These are phyloP conservation scores for Pythium vanterpoolii DNA, from an alignment of 352 stramenopile species.

Conservation along the genomic window DNA sequence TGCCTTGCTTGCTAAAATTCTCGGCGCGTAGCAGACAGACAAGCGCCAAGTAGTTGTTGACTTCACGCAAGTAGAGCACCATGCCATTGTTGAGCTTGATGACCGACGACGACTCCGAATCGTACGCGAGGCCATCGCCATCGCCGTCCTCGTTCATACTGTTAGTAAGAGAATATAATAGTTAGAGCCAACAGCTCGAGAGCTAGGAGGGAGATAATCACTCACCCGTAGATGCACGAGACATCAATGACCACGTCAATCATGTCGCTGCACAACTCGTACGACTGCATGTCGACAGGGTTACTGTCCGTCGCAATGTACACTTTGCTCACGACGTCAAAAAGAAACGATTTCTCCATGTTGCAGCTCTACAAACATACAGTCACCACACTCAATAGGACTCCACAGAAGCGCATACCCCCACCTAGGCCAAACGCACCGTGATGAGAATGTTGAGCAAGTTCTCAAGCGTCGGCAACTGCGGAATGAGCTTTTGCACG, in stretches of 20 bases:
- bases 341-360: slow-evolving; percentile 99
- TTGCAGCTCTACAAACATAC: slow-evolving; percentile 86
- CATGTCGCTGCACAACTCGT: slow-evolving; percentile 99
- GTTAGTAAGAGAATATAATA: not conserved
- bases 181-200: not conserved
- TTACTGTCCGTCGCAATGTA: slow-evolving; percentile 99
- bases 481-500: slow-evolving; percentile 97
- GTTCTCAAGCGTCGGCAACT: slow-evolving; percentile 96
- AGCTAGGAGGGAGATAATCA: not conserved
- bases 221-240: slow-evolving; percentile 97
- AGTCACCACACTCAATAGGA: not conserved
- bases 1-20: slow-evolving; percentile 97
- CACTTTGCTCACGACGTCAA: slow-evolving; percentile 98
- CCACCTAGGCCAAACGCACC: slow-evolving; percentile 26
- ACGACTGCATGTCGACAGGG: slow-evolving; percentile 96
- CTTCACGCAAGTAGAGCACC: slow-evolving; percentile 93
- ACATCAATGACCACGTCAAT: slow-evolving; percentile 99
- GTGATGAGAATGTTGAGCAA: slow-evolving; percentile 97
- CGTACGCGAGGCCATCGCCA: slow-evolving; percentile 92
- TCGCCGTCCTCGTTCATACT: slow-evolving; percentile 91
- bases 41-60: slow-evolving; percentile 97
- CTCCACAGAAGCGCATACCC: not conserved
- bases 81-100: slow-evolving; percentile 98
- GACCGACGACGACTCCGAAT: slow-evolving; percentile 94
- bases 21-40: slow-evolving; percentile 96